Evolutionary conservation across 2,329 filamentous ascomycete species (phyloP), one percentile per base, ranked within the genome.

Genomic region (Fusarium proliferatum): DNA sequence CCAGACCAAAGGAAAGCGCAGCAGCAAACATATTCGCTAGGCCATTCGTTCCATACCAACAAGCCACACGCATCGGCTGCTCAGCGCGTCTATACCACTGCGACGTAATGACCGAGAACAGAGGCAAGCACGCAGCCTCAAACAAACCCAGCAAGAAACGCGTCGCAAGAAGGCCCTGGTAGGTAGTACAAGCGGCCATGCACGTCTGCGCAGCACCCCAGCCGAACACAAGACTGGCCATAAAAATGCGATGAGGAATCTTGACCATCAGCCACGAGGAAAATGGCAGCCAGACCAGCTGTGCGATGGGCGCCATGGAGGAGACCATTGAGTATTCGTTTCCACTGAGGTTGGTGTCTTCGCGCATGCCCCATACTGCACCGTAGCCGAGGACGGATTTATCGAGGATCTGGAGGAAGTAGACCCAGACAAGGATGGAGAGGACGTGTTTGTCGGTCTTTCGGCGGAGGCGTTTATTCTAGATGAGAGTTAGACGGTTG

Each of bases 31-130:
- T 88, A 10, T 86, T 90, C 0, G 88, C 88, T 1, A 86, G 66
- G 0, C 89, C 89, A 58, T 89, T 92, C 1, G 88, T 91, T 8
- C 88, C 84, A 72, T 93, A 93, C 91, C 91, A 93, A n/a, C 87
- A 86, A 0, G 89, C 89, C 6, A 92, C 86, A 1, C 91, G 85
- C 33, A 91, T 79, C 0, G 90, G 89, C 79, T 93, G 91, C 75
- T 93, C 90, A 45, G 81, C 80, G 3, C 83, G 79, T 3, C 84
- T 77, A 73, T 88, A 87, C 81, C 85, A 88, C 76, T 86, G 84
- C 8, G 81, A 81, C 2, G 85, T 87, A 63, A 87, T 83, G 74
- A 87, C 80, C 21, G 82, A 82, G 69, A 86, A 86, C 0, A 86
- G 79, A 0, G 86, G 86, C 17, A 87, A 78, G 51, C 85, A 89